Percentiles rank a stretch among this genome's conserved stretches.
Evolutionary conservation across 768 basidiomycete species (phyloP).

Genomic region (Podaxis sp.): DNA sequence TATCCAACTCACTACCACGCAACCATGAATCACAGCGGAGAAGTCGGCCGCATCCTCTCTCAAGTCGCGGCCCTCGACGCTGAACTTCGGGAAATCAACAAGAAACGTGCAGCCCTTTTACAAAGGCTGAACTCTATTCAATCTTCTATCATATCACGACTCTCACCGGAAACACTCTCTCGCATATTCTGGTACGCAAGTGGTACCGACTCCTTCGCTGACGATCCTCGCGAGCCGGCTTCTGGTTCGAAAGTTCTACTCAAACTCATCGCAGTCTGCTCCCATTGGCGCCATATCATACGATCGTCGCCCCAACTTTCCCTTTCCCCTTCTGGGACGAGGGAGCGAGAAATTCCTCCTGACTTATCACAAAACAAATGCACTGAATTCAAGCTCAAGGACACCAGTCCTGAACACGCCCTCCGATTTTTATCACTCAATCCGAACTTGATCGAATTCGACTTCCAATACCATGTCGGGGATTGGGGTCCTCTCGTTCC

Average conservation of each 20-base stretch:
- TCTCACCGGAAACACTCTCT: not conserved
- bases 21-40: not conserved
- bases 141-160: not conserved
- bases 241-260: not conserved
- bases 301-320: not conserved
- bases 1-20: no score
- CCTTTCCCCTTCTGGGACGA: not conserved
- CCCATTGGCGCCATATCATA: not conserved
- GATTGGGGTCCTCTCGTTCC: not conserved
- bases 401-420: not conserved
- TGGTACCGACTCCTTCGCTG: not conserved
- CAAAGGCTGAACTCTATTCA: not conserved
- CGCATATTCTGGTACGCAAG: not conserved
- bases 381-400: not conserved
- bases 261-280: not conserved
- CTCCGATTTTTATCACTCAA: not conserved
- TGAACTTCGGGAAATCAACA: not conserved
- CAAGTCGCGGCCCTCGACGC: not conserved
- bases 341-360: not conserved
- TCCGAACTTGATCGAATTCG: not conserved
- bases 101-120: not conserved
- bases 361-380: not conserved
- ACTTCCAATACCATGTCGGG: not conserved
- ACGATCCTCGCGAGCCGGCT: not conserved
- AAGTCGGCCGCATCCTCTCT: not conserved